Percentiles rank a stretch among this genome's conserved stretches.
phyloP scores from a whole-genome alignment of 176 grass and related monocot species.

The Musa acuminata region DNA sequence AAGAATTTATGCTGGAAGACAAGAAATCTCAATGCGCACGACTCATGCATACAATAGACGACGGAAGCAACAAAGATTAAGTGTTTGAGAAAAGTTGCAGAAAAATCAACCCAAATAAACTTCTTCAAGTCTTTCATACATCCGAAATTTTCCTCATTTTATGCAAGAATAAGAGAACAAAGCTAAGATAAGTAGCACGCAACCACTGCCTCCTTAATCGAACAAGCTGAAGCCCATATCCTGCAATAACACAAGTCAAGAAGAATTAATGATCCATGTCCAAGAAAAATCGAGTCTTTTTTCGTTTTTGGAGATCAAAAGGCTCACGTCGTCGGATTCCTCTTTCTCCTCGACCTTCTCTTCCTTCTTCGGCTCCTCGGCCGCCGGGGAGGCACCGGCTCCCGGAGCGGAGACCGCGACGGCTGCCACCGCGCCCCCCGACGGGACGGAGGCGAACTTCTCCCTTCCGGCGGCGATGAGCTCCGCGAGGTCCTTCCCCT shows the following conservation, averaged over 20 bases:
- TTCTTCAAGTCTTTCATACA: too few relatives aligned
- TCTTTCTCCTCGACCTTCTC: constrained; percentile 17
- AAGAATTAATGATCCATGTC: not conserved
- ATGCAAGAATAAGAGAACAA: not conserved
- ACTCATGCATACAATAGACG: too few relatives aligned
- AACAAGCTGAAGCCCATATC: constrained; percentile 21
- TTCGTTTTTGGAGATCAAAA: not conserved
- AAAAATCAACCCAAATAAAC: too few relatives aligned
- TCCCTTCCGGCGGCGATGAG: constrained; percentile 1
- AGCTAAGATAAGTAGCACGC: not conserved
- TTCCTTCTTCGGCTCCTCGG: constrained; percentile 7
- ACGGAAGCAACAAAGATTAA: too few relatives aligned
- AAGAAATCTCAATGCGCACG: too few relatives aligned
- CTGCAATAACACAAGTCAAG: not conserved
- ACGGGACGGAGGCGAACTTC: constrained; percentile 1
- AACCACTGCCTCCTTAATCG: not conserved
- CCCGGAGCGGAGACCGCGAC: not conserved
- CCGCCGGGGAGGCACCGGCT: not conserved
- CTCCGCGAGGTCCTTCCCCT: not conserved
- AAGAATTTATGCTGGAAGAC: too few relatives aligned
- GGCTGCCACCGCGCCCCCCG: not conserved
- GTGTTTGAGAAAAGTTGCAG: too few relatives aligned
- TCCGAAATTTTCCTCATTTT: too few relatives aligned
- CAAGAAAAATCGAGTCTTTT: not conserved
- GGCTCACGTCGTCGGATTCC: constrained; percentile 11